Evolutionary conservation across 164 flowering plant species (phyloP).

Genomic region (Vitis rupestris): DNA sequence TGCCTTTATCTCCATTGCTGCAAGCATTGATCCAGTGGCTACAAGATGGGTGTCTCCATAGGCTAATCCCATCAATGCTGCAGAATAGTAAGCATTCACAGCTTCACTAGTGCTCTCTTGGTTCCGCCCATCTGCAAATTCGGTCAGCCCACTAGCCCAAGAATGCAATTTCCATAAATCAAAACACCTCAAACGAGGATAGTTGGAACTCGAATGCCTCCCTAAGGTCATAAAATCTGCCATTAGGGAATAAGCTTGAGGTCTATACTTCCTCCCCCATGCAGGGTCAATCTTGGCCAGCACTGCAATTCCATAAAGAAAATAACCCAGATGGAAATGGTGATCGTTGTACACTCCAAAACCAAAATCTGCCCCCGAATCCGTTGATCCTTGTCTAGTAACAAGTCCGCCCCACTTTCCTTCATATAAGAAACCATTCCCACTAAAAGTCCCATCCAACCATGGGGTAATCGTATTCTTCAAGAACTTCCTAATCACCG

Average conservation of each 20-base stretch:
- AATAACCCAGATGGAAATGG: conserved; percentile 87
- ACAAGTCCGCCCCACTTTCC: conserved; percentile 87
- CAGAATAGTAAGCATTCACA: conserved; percentile 83
- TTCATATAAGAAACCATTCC: conserved; percentile 83
- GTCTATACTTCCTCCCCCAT: conserved; percentile 84
- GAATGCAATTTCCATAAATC: conserved; percentile 88
- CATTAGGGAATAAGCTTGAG: conserved; percentile 76
- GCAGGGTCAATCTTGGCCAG: conserved; percentile 76
- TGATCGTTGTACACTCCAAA: conserved; percentile 91
- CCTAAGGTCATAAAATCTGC: conserved; percentile 80
- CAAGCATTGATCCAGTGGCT: conserved; percentile 66
- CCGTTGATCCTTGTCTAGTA: conserved; percentile 61
- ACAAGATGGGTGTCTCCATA: conserved; percentile 81
- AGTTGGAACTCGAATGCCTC: conserved; percentile 35
- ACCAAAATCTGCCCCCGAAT: conserved; percentile 83
- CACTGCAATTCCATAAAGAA: conserved; percentile 81
- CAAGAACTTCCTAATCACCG: conserved; percentile 52
- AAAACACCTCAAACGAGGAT: conserved; percentile 74
- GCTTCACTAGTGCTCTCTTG: conserved; percentile 95
- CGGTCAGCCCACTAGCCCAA: conserved; percentile 89
- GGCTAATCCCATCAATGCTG: conserved; percentile 87
- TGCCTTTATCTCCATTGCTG: conserved; percentile 67
- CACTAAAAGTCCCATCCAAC: conserved; percentile 71
- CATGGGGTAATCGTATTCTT: conserved; percentile 75
- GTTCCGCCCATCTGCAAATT: conserved; percentile 79